These are phyloP conservation scores for Xylariaceae sp. DNA, from an alignment of 2,329 filamentous ascomycete species.

Conservation along the genomic window DNA sequence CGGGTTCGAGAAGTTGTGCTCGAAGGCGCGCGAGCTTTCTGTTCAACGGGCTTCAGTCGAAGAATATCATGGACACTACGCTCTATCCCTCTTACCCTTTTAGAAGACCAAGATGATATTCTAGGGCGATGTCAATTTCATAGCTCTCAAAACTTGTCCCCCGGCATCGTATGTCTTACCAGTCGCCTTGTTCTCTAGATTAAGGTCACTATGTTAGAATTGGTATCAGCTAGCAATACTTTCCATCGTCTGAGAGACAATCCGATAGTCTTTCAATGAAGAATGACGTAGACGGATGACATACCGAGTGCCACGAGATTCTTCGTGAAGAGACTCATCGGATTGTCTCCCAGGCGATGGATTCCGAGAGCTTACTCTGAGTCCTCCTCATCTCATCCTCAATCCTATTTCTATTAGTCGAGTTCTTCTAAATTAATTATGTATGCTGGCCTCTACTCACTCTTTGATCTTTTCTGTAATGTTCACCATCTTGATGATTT, in stretches of 20 bases:
- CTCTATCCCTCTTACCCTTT: constrained; percentile 76
- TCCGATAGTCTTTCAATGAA: constrained; percentile 11
- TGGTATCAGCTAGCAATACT: constrained; percentile 13
- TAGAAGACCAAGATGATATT: constrained; percentile 96
- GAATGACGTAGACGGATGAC: background rate
- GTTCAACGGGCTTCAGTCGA: constrained; percentile 19
- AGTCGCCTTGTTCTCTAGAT: constrained; percentile 94
- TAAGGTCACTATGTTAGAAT: constrained; percentile 39
- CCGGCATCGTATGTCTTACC: constrained; percentile 62
- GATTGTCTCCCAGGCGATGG: constrained; percentile 15
- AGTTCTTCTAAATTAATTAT: background rate
- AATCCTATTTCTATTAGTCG: constrained; percentile 69
- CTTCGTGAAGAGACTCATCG: constrained; percentile 12
- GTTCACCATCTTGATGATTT: constrained; percentile 80
- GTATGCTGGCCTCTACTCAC: constrained; percentile 56
- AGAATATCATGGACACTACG: background rate
- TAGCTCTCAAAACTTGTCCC: background rate
- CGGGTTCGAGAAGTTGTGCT: constrained; percentile 92
- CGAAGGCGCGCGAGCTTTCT: constrained; percentile 96
- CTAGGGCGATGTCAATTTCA: constrained; percentile 52
- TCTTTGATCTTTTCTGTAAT: constrained; percentile 99
- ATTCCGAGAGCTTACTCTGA: constrained; percentile 72
- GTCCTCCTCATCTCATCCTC: constrained; percentile 99
- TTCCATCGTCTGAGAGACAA: constrained; percentile 13
- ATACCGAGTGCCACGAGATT: constrained; percentile 7